Evolutionary conservation across 495 filamentous ascomycete species (phyloP), one percentile per base, ranked within the genome.

Genomic region (Pyrenula aspistea): DNA sequence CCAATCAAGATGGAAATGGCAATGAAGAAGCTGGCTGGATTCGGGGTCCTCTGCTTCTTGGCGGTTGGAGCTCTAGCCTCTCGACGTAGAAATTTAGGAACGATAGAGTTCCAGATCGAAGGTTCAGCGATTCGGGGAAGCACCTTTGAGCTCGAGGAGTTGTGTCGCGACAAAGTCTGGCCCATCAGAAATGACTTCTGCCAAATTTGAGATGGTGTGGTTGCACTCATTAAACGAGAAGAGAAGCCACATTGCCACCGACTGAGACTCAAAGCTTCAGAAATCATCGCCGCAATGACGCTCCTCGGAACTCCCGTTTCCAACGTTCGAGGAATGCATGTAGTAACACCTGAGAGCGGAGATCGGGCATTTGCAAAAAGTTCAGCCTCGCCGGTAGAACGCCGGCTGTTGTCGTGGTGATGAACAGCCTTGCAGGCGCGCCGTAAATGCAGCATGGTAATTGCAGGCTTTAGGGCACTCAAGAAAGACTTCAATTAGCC

Each of bases 11-110:
- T 76, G 63, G 89, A 91, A 55, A 96, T 91, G 64, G 88, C 72
- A 62, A 99, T 93, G 73, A 86, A 96, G 63, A 90, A 91, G 0
- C 88, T 96, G 12, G 88, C 88, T 1, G 93, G 94, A 61, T 96
- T 97, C 89, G 89, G 95, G 61, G 83, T 82, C 60, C 85, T 89
- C 15, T 77, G 75, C 55, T 78, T 74, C 58, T 80, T 81, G 15
- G 77, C 70, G 1, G 65, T 65, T 56, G 24, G 24, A 25, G 51
- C 42, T 56, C 58, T 25, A 59, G 49, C 56, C 65, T 56, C 56
- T 63, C 72, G 68, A 12, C 73, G 71, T 24, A 80, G 56, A 56
- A 74, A 72, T 53, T 67, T 71, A 1, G 77, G 81, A 57, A 93
- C 75, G 57, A 93, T 67, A 2, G 78, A 79, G 49, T 72, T 73